phyloP scores from a whole-genome alignment of 148 eudicot genomes.

The Rhododendron simsii region DNA sequence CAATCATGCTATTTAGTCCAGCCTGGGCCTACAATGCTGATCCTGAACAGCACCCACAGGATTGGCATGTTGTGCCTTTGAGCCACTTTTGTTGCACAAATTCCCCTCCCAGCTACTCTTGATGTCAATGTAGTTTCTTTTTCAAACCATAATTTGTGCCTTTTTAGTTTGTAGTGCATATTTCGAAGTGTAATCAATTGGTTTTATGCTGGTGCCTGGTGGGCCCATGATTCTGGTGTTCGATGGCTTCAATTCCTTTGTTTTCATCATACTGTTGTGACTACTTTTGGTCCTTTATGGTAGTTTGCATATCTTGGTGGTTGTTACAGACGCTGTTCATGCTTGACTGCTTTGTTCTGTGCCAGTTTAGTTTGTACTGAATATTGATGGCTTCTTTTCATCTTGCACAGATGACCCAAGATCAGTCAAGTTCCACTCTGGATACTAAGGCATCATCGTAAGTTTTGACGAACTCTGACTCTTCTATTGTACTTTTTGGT shows the following conservation, averaged over 20 bases:
- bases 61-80: not conserved
- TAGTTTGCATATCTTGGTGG: not conserved
- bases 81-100: not conserved
- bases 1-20: not conserved
- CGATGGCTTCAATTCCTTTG: not conserved
- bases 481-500: not conserved
- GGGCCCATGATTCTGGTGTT: not conserved
- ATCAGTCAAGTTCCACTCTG: conserved; percentile 14
- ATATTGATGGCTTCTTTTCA: not conserved
- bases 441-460: conserved; percentile 30
- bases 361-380: not conserved
- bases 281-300: not conserved
- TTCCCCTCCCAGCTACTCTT: not conserved
- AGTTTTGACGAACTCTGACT: conserved; percentile 15
- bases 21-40: not conserved
- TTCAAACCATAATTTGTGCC: not conserved
- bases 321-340: not conserved
- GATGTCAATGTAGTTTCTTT: not conserved
- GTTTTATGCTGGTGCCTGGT: not conserved
- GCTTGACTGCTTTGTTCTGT: not conserved
- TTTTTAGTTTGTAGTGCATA: not conserved
- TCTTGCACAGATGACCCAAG: conserved; percentile 34
- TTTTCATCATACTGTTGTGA: not conserved
- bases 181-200: not conserved
- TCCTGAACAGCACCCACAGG: not conserved